Percentiles rank a stretch among this genome's conserved stretches.
Conservation (phyloP, 106 monocot species). For the Cymbidium sinense region DNA sequence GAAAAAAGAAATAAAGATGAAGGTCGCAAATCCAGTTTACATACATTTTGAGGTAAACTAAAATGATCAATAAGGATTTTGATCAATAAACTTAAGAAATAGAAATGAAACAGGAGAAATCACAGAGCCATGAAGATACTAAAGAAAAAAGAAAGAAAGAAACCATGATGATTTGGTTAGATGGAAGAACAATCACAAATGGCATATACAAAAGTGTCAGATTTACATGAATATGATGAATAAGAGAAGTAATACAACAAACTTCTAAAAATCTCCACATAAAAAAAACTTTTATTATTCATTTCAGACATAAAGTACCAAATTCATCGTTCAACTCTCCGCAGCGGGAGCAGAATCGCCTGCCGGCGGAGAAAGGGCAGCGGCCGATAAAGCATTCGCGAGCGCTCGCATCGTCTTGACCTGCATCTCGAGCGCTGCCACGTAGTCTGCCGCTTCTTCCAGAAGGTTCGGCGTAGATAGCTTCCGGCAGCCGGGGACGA, state of each 20-base stretch:
- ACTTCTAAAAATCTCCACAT: neutral
- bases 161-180: neutral
- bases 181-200: slow-evolving; percentile 9
- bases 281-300: neutral
- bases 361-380: slow-evolving; percentile 2
- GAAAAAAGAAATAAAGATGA: no score
- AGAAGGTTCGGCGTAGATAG: slow-evolving; percentile 37
- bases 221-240: slow-evolving; percentile 10
- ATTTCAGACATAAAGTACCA: neutral
- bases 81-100: no score
- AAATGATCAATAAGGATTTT: no score
- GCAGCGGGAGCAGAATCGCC: neutral
- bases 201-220: slow-evolving; percentile 7
- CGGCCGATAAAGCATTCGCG: slow-evolving; percentile 45
- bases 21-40: no score
- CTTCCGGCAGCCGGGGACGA: slow-evolving; percentile 69
- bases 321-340: neutral
- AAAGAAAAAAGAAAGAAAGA: neutral
- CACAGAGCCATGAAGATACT: no score
- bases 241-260: neutral
- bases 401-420: slow-evolving; percentile 74
- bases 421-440: slow-evolving; percentile 87
- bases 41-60: no score
- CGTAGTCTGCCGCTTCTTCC: slow-evolving; percentile 73
- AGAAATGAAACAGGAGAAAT: neutral